Base-by-base conservation (phyloP, 148 eudicot genomes). In the Pharnaceum exiguum region DNA sequence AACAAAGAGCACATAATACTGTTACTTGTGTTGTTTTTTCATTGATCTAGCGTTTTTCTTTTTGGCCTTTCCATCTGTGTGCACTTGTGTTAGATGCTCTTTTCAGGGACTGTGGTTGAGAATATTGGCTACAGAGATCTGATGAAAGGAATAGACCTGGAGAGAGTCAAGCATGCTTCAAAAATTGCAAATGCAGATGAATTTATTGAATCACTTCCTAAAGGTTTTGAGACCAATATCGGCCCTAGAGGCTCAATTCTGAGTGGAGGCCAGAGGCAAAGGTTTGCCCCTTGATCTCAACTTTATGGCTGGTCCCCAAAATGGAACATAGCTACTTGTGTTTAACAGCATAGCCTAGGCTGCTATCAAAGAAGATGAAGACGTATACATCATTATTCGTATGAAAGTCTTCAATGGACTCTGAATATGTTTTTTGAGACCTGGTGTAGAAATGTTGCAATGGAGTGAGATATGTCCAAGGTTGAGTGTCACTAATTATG, bases 231-330 rank as follows among this genome's bases (percentile, higher is more conserved):
- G 39, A 88, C 96, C 15, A 76, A 65, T 59, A 74, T 93, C 65
- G 98, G 98, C 47, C 80, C 91, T 24, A 71, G 91, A 65, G 98
- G 98, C 56, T 83, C 93, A 62, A 72, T 53, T 50, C 78, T 93
- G 58, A 93, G 98, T 71, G 98, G 98, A 57, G 96, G 98, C 66
- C 98, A 93, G 56, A 93, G 77, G 84, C 98, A 93, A 82, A 85
- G 98, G 96, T 82, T 59, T 59, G 61, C 47, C 36, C 31, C 31
- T 45, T 4, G 42, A 51, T 53, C 19, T 24, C 11, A 10, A 30
- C 15, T 23, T 18, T 38, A 27, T 22, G 4, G 13, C 49, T 51
- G 8, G 19, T 38, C 5, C 28, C 15, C 39, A 42, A 28, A 26
- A 25, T 23, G 30, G 28, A 55, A 35, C 7, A 35, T 6, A 35